Conservation (phyloP, 2,329 filamentous ascomycete genomes). For the Huntiella moniliformis region DNA sequence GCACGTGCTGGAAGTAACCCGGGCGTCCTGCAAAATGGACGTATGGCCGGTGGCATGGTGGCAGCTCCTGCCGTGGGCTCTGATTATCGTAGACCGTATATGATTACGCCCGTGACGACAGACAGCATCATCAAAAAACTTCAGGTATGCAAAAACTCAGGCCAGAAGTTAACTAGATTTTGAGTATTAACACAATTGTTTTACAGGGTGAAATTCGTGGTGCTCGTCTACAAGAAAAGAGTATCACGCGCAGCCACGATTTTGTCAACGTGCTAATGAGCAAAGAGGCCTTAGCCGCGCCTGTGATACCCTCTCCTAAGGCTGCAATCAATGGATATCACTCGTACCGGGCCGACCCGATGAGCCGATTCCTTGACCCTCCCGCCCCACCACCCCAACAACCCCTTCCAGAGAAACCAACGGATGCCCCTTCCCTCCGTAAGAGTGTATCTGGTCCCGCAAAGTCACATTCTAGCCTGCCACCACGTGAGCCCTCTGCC, state of each 20-base stretch:
- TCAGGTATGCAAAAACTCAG: constrained; percentile 39
- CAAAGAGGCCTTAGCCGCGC: constrained; percentile 47
- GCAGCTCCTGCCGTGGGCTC: constrained; percentile 33
- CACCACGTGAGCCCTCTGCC: constrained; percentile 37
- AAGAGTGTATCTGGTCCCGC: constrained; percentile 58
- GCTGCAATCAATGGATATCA: constrained; percentile 25
- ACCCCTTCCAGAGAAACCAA: constrained; percentile 76
- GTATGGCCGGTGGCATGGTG: constrained; percentile 36
- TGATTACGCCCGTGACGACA: constrained; percentile 75
- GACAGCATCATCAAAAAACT: constrained; percentile 85
- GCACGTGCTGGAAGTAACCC: constrained; percentile 50
- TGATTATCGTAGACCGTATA: constrained; percentile 58
- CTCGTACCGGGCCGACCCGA: constrained; percentile 51
- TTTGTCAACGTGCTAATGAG: constrained; percentile 63
- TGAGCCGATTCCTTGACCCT: constrained; percentile 76
- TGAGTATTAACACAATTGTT: constrained; percentile 11
- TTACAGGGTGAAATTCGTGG: constrained; percentile 70
- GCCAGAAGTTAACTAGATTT: not conserved
- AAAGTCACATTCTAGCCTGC: constrained; percentile 37
- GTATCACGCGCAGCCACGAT: constrained; percentile 63
- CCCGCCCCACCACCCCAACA: constrained; percentile 87
- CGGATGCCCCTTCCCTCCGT: constrained; percentile 54
- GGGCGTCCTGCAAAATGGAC: constrained; percentile 42
- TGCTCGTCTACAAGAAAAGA: constrained; percentile 71
- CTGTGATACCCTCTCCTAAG: constrained; percentile 29